phyloP scores from a whole-genome alignment of 768 basidiomycete species.

The Leccinum barrowsii region DNA sequence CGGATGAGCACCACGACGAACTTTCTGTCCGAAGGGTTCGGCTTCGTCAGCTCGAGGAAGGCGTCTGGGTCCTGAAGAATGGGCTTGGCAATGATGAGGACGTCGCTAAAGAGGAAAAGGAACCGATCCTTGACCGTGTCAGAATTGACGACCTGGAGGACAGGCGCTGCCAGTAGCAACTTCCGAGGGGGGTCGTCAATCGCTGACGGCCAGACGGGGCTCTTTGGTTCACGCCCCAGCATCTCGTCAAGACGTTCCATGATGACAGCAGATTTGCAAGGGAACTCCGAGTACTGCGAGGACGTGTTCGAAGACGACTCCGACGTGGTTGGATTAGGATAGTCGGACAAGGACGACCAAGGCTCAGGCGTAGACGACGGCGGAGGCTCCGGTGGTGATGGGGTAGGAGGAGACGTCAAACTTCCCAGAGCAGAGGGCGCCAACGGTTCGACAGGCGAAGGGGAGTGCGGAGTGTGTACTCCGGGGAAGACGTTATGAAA shows the following conservation, averaged over 20 bases:
- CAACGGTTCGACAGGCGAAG: slow-evolving; percentile 19
- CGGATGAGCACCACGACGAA: slow-evolving; percentile 80
- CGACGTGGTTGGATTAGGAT: slow-evolving; percentile 49
- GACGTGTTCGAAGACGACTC: slow-evolving; percentile 75
- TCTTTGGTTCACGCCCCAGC: slow-evolving; percentile 58
- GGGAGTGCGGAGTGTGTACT: slow-evolving; percentile 87
- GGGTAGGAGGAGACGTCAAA: slow-evolving; percentile 38
- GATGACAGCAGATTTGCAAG: slow-evolving; percentile 48
- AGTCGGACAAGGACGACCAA: slow-evolving; percentile 71
- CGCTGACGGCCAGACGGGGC: slow-evolving; percentile 55
- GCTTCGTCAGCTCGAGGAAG: slow-evolving; percentile 54
- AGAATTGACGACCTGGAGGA: slow-evolving; percentile 90
- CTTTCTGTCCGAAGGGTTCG: slow-evolving; percentile 60
- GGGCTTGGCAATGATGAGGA: slow-evolving; percentile 91
- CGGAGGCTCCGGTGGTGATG: slow-evolving; percentile 52
- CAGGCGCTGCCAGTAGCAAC: slow-evolving; percentile 77
- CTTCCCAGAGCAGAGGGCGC: slow-evolving; percentile 21
- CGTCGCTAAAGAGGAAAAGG: slow-evolving; percentile 95
- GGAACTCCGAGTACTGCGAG: slow-evolving; percentile 55
- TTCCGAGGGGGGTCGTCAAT: slow-evolving; percentile 87
- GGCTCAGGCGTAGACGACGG: slow-evolving; percentile 74
- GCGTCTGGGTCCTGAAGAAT: slow-evolving; percentile 66
- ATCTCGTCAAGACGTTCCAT: slow-evolving; percentile 71
- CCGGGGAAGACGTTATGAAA: slow-evolving; percentile 98
- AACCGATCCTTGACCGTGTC: slow-evolving; percentile 95